phyloP scores from a whole-genome alignment of 208 protist species.

The Trypanosoma melophagium region DNA sequence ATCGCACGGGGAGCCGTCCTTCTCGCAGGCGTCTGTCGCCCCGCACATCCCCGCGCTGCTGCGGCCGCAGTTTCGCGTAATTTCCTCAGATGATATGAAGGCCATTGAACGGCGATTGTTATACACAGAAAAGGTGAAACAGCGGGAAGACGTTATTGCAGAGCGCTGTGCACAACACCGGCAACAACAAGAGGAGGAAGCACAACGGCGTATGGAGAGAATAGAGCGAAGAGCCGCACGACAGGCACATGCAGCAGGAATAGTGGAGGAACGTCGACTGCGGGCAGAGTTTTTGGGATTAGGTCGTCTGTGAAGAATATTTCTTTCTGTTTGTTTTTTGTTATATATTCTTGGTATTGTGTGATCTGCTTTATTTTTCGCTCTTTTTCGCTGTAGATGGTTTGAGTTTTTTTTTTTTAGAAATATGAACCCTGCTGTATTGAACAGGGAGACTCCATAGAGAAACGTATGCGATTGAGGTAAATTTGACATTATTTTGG shows the following conservation, averaged over 20 bases:
- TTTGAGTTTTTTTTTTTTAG: too few relatives aligned
- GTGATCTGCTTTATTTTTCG: too few relatives aligned
- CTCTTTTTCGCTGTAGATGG: too few relatives aligned
- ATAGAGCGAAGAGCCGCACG: slow-evolving; percentile 27
- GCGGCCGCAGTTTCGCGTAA: slow-evolving; percentile 42
- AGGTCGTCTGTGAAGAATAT: slow-evolving; percentile 19
- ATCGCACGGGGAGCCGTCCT: slow-evolving; percentile 21
- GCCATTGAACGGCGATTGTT: slow-evolving; percentile 43
- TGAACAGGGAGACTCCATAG: too few relatives aligned
- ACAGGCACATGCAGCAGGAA: slow-evolving; percentile 23
- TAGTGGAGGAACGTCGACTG: slow-evolving; percentile 25
- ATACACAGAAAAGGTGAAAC: slow-evolving; percentile 8
- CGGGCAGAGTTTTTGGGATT: slow-evolving; percentile 23
- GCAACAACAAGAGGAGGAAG: slow-evolving; percentile 5
- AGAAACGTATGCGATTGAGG: too few relatives aligned
- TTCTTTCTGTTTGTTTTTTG: background rate
- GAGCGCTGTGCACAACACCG: slow-evolving; percentile 20
- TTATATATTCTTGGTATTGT: too few relatives aligned
- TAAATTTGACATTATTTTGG: too few relatives aligned
- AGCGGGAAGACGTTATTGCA: slow-evolving; percentile 28
- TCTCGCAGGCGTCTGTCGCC: background rate
- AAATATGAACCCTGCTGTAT: too few relatives aligned
- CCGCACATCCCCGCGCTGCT: slow-evolving; percentile 40
- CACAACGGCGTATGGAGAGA: slow-evolving; percentile 4
- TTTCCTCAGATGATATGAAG: slow-evolving; percentile 36